Percentiles rank a stretch among this genome's conserved stretches.
phyloP scores from a whole-genome alignment of 139 green algal species.

The Coelastrella sp. region DNA sequence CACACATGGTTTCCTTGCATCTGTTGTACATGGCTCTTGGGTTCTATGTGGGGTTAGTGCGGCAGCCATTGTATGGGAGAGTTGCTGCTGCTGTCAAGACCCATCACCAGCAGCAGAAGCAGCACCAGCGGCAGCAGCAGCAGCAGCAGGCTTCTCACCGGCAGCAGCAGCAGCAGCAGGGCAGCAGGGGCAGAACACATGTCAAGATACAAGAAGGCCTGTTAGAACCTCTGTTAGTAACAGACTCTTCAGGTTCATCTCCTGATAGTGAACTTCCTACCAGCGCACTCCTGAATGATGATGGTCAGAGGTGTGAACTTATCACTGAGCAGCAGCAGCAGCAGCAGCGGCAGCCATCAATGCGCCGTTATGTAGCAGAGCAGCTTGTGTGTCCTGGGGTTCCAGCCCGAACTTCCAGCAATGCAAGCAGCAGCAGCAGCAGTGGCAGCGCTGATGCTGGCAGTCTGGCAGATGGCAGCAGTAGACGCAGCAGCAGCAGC shows the following conservation, averaged over 20 bases:
- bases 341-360: background rate
- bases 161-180: conserved; percentile 36
- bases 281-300: too few species aligned
- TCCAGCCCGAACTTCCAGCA: too few species aligned
- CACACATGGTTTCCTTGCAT: conserved; percentile 31
- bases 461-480: background rate
- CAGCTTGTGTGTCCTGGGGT: too few species aligned
- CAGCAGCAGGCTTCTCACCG: background rate
- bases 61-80: conserved; percentile 38
- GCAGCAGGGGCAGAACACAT: background rate
- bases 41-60: background rate
- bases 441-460: background rate
- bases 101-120: conserved; percentile 12
- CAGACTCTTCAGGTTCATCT: too few species aligned
- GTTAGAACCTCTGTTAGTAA: background rate
- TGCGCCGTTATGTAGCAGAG: too few species aligned
- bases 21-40: conserved; percentile 13
- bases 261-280: too few species aligned
- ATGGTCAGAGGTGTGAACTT: background rate
- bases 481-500: background rate
- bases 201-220: background rate
- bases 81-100: conserved; percentile 20
- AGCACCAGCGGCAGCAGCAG: conserved; percentile 3
- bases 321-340: conserved; percentile 5
- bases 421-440: background rate